Evolutionary conservation across 2,329 filamentous ascomycete species (phyloP).

Genomic region (Alternaria conjuncta): DNA sequence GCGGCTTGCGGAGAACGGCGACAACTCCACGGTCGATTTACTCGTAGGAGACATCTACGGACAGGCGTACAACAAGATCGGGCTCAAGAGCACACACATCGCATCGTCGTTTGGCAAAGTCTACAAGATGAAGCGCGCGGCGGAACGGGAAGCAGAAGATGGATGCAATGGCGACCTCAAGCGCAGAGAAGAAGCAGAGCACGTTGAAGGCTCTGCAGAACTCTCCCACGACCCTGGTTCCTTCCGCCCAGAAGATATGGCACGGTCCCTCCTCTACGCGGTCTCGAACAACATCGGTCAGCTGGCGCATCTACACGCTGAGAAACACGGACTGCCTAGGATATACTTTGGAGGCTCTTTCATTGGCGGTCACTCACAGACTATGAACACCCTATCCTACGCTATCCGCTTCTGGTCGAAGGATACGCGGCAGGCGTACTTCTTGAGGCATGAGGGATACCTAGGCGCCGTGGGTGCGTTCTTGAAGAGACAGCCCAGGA

Average conservation of each 20-base stretch:
- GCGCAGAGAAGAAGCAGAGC: conserved; percentile 44
- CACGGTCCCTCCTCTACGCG: conserved; percentile 88
- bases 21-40: conserved; percentile 94
- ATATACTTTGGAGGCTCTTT: conserved; percentile 99
- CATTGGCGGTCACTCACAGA: conserved; percentile 94
- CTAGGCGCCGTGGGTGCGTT: conserved; percentile 94
- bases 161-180: conserved; percentile 60
- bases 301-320: conserved; percentile 95
- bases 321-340: conserved; percentile 86
- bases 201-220: conserved; percentile 36
- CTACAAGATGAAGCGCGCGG: conserved; percentile 87
- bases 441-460: conserved; percentile 93
- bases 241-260: conserved; percentile 86
- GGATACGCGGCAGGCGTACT: conserved; percentile 92
- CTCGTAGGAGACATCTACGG: conserved; percentile 98
- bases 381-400: conserved; percentile 96
- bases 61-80: conserved; percentile 93
- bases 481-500: conserved; percentile 84
- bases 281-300: conserved; percentile 97
- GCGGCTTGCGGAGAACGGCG: conserved; percentile 84
- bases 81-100: conserved; percentile 92
- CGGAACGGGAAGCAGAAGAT: conserved; percentile 80
- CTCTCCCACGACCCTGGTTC: conserved; percentile 48
- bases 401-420: conserved; percentile 98
- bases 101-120: conserved; percentile 97